Base-by-base conservation (phyloP, 1,139 yeast species). In the Blastobotrys persicus region DNA sequence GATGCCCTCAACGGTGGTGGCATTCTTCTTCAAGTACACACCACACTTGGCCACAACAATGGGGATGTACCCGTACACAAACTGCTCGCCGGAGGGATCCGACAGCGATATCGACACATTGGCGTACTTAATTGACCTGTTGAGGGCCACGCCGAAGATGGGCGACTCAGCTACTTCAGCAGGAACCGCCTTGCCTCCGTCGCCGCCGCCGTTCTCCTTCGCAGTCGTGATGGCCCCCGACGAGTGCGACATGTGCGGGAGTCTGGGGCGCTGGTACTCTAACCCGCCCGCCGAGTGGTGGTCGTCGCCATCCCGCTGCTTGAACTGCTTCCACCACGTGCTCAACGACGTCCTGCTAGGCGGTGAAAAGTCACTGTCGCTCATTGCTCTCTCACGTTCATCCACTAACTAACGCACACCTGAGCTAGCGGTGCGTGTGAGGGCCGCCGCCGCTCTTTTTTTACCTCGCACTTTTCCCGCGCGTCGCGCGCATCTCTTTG, bases 21-120 rank as follows among this genome's bases (percentile, higher is more conserved):
- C 75, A 57, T 88, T 83, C 46, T 80, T 80, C 63, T 92, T 92
- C 54, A 92, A 70, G 64, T 71, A 91, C 1, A 87, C 83, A 1
- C 98, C 97, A 70, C 98, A 91, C 60, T 89, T 87, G 19, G 98
- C 98, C 28, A 92, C 95, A n/a, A 92, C 88, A 18, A 86, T 76
- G 1, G 96, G 96, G 32, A 88, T 84, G 53, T 78, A 74, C 14
- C 96, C 96, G 62, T 85, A 88, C 46, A 81, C 80, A 48, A 82
- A 75, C 43, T 79, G 79, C 44, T 80, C 81, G 48, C 80, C 79
- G 12, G 58, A 51, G 13, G 61, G 63, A 53, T 68, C 65, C 7
- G 85, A 74, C 9, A 86, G 80, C 18, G 85, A 79, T 48, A 88
- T 86, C 46, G 82, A 79, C 11, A 89, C 91, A 52, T 80, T 78